Evolutionary conservation across 352 stramenopile genomes (phyloP), one percentile per base, ranked within the genome.

Genomic region (Phytophthora multivora): DNA sequence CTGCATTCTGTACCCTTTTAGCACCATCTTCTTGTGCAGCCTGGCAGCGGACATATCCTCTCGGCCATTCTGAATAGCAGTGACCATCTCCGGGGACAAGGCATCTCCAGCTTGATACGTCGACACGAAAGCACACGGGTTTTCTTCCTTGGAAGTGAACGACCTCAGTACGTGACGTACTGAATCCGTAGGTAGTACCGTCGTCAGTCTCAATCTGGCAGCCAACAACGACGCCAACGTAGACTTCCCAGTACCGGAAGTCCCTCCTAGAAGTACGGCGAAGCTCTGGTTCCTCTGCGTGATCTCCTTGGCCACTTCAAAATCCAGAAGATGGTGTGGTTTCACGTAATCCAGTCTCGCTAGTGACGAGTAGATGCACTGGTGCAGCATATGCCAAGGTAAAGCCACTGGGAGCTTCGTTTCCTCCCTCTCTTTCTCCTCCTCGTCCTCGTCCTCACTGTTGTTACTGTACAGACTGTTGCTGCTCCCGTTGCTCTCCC

Each of bases 21-120:
- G 63, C 25, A 89, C 68, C 67, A 90, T 93, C 47, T 86, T 86
- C 50, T 96, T 93, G 59, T 93, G 87, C 19, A 96, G 62, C 5
- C 87, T 79, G 16, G 85, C 86, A 21, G 71, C 58, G 9, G 86
- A 92, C 75, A 91, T 91, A 35, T 83, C 67, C 0, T 71, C 63
- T 62, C 63, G 58, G 26, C 65, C 63, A 43, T 41, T 61, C n/a
- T 70, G 63, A 39, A 80, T 66, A 47, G 86, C 82, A 4, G 79
- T 67, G 38, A 94, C 63, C 40, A 87, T 74, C 0, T 69, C 66
- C 3, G 74, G 53, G 2, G 73, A 73, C 11, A 94, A 62, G 21
- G 86, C 85, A 36, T 96, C 85, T 51, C 87, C 87, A n/a, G 87
- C 87, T 61, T 96, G 85, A 54, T 96, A 96, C 40, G 87, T 96